These are phyloP conservation scores for Zoysia pacifica DNA, from an alignment of 176 grass and related monocot species.

Conservation along the genomic window DNA sequence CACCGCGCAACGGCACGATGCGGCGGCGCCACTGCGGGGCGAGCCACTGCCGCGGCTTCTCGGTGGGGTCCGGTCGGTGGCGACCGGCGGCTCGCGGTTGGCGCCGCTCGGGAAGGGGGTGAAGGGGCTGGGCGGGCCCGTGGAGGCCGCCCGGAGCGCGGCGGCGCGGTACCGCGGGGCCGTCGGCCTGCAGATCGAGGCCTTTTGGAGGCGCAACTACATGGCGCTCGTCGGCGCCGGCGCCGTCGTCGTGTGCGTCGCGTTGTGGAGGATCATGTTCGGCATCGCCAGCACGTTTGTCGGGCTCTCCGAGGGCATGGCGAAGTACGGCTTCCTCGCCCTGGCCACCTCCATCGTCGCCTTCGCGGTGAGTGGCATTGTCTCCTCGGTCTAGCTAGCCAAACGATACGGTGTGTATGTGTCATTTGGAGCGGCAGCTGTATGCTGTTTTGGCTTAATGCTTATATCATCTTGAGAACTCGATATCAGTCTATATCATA, in stretches of 20 bases:
- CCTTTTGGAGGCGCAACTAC: slow-evolving; percentile 92
- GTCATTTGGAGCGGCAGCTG: background rate
- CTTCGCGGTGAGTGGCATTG: slow-evolving; percentile 64
- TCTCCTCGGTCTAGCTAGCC: slow-evolving; percentile 6
- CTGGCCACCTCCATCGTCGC: slow-evolving; percentile 85
- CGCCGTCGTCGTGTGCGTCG: slow-evolving; percentile 66
- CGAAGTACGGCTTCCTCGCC: slow-evolving; percentile 98
- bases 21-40: background rate
- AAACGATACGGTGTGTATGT: background rate
- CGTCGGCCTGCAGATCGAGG: slow-evolving; percentile 75
- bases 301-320: slow-evolving; percentile 90
- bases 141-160: slow-evolving; percentile 45
- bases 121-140: slow-evolving; percentile 67
- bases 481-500: background rate
- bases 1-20: slow-evolving; percentile 28
- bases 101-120: slow-evolving; percentile 56
- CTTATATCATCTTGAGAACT: background rate
- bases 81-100: slow-evolving; percentile 39
- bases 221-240: slow-evolving; percentile 69
- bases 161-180: slow-evolving; percentile 64
- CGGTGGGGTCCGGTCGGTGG: slow-evolving; percentile 31
- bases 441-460: background rate
- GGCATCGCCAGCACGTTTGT: slow-evolving; percentile 84
- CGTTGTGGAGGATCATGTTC: slow-evolving; percentile 91
- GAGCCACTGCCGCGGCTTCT: background rate